Evolutionary conservation across 306 rosid genomes (phyloP), one percentile per base, ranked within the genome.

Genomic region (Styphnolobium japonicum): DNA sequence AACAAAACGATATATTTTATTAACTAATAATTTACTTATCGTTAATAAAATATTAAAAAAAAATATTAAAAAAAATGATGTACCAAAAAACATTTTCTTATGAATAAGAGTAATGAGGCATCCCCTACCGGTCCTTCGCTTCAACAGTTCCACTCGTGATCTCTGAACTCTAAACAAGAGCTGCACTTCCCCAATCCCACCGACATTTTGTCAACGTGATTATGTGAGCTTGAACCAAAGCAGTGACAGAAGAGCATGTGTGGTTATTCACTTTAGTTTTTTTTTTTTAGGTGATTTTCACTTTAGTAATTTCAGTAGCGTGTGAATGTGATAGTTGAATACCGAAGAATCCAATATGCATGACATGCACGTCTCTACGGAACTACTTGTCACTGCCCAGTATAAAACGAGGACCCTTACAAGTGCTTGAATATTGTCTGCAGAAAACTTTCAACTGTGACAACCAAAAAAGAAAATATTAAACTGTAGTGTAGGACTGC

Each of bases 201-300:
- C 16, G 21, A 81, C 11, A 6, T 40, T 65, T 65, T 37, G 60
- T 4, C 33, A 55, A 65, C n/a, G n/a, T n/a, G n/a, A n/a, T n/a
- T n/a, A n/a, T 57, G 53, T 11, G 66, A 66, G 55, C 15, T 58
- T 46, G 71, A 56, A 73, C 43, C 27, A 58, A 68, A 40, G 51
- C 62, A 29, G 31, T 40, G 64, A 76, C n/a, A 76, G 40, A 82
- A 62, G 22, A 39, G 69, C 82, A 70, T 79, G 85, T 76, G 78
- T 76, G 58, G 42, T 43, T 25, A 49, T 76, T 58, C 68, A 25
- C 85, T 36, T 14, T n/a, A 40, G 33, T 69, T n/a, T n/a, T n/a
- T n/a, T n/a, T n/a, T n/a, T n/a, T n/a, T n/a, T n/a, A n/a, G n/a
- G n/a, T n/a, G n/a, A n/a, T n/a, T n/a, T 76, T 58, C 68, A 25